phyloP scores from a whole-genome alignment of 768 basidiomycete species.

The Russula sp. region DNA sequence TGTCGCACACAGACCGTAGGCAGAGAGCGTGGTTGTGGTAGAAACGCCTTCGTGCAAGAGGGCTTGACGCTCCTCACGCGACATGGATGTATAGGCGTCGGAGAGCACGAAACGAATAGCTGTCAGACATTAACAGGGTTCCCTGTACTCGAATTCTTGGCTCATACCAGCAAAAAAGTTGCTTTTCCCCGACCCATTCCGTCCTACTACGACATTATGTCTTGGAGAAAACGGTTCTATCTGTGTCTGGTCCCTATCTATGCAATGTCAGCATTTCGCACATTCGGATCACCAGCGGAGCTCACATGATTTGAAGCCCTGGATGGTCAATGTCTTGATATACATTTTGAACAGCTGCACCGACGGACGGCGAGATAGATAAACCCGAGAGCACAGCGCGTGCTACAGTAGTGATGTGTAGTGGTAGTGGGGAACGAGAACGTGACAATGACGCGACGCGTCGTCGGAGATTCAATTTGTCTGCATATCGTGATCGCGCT shows the following conservation, averaged over 20 bases:
- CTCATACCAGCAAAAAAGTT: slow-evolving; percentile 92
- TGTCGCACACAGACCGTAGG: slow-evolving; percentile 58
- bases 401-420: too few species aligned
- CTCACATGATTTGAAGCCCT: slow-evolving; percentile 97
- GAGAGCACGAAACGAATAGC: slow-evolving; percentile 97
- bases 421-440: background rate
- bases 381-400: background rate
- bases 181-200: slow-evolving; percentile 97
- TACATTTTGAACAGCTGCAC: slow-evolving; percentile 43
- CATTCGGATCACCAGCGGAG: slow-evolving; percentile 19
- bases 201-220: slow-evolving; percentile 94
- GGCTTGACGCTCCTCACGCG: slow-evolving; percentile 84
- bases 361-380: background rate
- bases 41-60: slow-evolving; percentile 94
- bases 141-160: background rate
- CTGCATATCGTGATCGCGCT: background rate
- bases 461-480: slow-evolving; percentile 13
- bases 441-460: slow-evolving; percentile 11
- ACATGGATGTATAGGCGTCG: slow-evolving; percentile 96
- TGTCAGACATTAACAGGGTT: slow-evolving; percentile 27
- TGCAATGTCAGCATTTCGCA: background rate
- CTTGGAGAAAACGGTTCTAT: slow-evolving; percentile 92
- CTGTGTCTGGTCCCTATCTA: slow-evolving; percentile 82
- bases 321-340: slow-evolving; percentile 85
- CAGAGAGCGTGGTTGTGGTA: slow-evolving; percentile 82